Percentiles rank a stretch among this genome's conserved stretches.
Conservation (phyloP, 371 early-diverging fungal species). For the Mucor indicus region DNA sequence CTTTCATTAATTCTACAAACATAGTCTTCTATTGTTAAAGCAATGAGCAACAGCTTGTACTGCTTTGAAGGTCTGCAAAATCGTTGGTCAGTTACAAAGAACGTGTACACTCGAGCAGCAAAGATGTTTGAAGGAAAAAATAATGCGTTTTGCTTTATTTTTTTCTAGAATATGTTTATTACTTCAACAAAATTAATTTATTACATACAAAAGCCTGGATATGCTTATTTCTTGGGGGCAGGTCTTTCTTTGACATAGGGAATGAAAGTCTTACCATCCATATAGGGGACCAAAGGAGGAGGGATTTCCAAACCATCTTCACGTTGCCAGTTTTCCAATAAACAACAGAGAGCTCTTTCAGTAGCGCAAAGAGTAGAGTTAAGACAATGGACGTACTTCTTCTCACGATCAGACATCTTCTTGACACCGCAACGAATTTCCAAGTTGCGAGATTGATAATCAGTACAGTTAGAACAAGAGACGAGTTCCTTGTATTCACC, state of each 20-base stretch:
- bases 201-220: background rate
- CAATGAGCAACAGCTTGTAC: too few species aligned
- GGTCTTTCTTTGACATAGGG: constrained; percentile 70
- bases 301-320: constrained; percentile 87
- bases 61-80: too few species aligned
- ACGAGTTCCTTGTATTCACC: constrained; percentile 99
- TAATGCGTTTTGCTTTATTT: too few species aligned
- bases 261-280: constrained; percentile 91
- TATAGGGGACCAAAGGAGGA: constrained; percentile 85
- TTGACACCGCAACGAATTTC: constrained; percentile 98
- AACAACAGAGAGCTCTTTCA: constrained; percentile 97
- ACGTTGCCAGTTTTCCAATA: constrained; percentile 99
- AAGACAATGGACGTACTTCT: constrained; percentile 98
- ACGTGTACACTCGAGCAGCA: too few species aligned
- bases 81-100: too few species aligned
- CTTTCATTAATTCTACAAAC: too few species aligned
- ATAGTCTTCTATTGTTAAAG: too few species aligned
- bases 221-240: constrained; percentile 21
- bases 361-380: constrained; percentile 99
- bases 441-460: constrained; percentile 94
- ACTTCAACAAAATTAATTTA: constrained; percentile 3
- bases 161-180: too few species aligned
- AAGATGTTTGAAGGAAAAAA: too few species aligned
- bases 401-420: constrained; percentile 95
- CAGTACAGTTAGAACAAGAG: constrained; percentile 99